Evolutionary conservation across 2,329 filamentous ascomycete species (phyloP).

Genomic region (Colletotrichum somersetense): DNA sequence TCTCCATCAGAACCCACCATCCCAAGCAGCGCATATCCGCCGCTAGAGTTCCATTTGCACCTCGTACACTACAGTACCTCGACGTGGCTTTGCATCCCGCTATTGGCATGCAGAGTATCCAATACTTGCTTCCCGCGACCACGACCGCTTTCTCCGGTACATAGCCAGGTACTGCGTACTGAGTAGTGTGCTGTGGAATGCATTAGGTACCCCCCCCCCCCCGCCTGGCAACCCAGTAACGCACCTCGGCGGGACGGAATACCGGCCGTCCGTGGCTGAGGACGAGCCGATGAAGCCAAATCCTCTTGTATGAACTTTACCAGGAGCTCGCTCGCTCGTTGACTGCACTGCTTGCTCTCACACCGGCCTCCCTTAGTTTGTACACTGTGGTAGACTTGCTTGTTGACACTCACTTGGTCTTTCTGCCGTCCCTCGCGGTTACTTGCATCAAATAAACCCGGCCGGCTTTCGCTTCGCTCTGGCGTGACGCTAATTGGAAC

Average conservation of each 20-base stretch:
- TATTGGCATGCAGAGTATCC: conserved; percentile 2
- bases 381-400: not conserved
- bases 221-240: conserved; percentile 2
- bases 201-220: not conserved
- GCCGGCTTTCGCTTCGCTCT: not conserved
- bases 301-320: conserved; percentile 1
- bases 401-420: not conserved
- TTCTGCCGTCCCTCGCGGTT: not conserved
- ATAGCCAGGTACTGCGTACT: too few species aligned
- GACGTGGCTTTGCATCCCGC: conserved; percentile 37
- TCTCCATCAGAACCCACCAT: not conserved
- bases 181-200: not conserved
- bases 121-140: conserved; percentile 4
- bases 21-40: not conserved
- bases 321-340: not conserved
- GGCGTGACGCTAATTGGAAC: conserved; percentile 11
- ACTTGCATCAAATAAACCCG: not conserved
- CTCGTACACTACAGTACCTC: conserved; percentile 18
- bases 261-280: conserved; percentile 8
- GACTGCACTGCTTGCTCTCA: not conserved
- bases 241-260: conserved; percentile 2
- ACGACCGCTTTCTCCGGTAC: not conserved
- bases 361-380: not conserved
- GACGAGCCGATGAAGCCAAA: conserved; percentile 3
- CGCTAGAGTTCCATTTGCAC: conserved; percentile 17